phyloP scores from a whole-genome alignment of 768 basidiomycete genomes.

The Leucocoprinus birnbaumii region DNA sequence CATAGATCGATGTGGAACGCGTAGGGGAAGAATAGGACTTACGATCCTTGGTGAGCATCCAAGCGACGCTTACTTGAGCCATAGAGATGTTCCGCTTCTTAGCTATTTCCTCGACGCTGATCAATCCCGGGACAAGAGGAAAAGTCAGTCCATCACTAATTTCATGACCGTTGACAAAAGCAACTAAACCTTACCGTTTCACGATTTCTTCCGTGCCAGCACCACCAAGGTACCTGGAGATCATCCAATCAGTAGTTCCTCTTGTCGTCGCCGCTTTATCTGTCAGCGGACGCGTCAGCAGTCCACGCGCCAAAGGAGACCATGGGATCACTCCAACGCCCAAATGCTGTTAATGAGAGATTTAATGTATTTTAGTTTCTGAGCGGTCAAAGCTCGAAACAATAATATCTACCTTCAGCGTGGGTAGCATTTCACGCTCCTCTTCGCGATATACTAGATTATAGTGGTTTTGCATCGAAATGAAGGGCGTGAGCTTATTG shows the following conservation, averaged over 20 bases:
- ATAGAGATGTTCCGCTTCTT: slow-evolving; percentile 49
- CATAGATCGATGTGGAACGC: too few species aligned
- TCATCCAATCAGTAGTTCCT: slow-evolving; percentile 32
- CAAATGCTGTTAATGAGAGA: slow-evolving; percentile 32
- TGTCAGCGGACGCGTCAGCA: slow-evolving; percentile 37
- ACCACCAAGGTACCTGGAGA: slow-evolving; percentile 21
- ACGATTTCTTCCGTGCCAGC: slow-evolving; percentile 31
- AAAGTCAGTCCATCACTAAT: too few species aligned
- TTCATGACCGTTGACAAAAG: too few species aligned
- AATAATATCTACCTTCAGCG: too few species aligned
- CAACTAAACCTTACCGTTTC: slow-evolving; percentile 27
- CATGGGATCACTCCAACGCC: slow-evolving; percentile 60
- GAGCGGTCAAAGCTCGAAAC: too few species aligned
- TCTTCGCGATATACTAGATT: too few species aligned
- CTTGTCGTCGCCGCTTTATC: slow-evolving; percentile 40
- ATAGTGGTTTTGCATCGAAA: slow-evolving; percentile 60
- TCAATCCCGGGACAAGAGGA: too few species aligned
- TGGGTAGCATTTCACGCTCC: slow-evolving; percentile 63
- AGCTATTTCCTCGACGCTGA: slow-evolving; percentile 50
- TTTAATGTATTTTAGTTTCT: too few species aligned
- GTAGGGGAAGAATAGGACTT: slow-evolving; percentile 16
- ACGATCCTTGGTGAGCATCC: slow-evolving; percentile 45
- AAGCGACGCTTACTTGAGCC: slow-evolving; percentile 56
- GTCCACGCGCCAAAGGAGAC: slow-evolving; percentile 55
- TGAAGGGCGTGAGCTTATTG: slow-evolving; percentile 58